These are phyloP conservation scores for Fusarium setosum DNA, from an alignment of 2,329 filamentous ascomycete species.

Conservation along the genomic window DNA sequence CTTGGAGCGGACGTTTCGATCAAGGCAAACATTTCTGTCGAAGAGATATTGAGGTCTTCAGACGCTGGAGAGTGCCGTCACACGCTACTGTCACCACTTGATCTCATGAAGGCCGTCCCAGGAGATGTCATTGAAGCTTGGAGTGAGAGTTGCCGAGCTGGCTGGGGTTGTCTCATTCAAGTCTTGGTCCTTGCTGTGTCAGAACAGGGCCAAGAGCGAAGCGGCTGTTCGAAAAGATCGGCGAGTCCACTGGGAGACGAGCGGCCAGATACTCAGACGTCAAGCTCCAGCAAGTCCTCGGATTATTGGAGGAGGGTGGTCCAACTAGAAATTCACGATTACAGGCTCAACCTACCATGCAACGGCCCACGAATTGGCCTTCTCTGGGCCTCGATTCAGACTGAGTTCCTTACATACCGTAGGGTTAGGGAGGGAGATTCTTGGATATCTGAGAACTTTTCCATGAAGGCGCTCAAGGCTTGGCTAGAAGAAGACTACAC, in stretches of 20 bases:
- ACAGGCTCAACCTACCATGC: not conserved
- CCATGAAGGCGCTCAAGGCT: not conserved
- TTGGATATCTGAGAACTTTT: constrained; percentile 22
- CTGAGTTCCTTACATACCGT: constrained; percentile 25
- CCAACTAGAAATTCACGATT: not conserved
- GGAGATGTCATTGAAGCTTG: not conserved
- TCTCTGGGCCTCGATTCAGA: constrained; percentile 24
- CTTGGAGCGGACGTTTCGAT: not conserved
- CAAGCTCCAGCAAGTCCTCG: not conserved
- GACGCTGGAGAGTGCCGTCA: constrained; percentile 1
- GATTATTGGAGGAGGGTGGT: not conserved
- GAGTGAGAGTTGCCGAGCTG: not conserved
- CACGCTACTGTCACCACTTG: not conserved
- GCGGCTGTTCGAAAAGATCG: not conserved
- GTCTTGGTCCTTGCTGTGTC: not conserved
- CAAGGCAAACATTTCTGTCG: constrained; percentile 8
- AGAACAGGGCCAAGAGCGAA: not conserved
- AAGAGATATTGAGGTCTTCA: not conserved
- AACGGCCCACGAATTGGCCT: not conserved
- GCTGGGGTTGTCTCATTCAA: not conserved
- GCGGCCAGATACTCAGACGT: not conserved
- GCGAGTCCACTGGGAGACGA: no score
- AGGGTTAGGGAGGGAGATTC: not conserved
- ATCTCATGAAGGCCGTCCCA: constrained; percentile 6
- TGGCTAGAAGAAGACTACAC: not conserved